phyloP scores from a whole-genome alignment of 1,139 yeast genomes.

The Nakaseomyces sp. region DNA sequence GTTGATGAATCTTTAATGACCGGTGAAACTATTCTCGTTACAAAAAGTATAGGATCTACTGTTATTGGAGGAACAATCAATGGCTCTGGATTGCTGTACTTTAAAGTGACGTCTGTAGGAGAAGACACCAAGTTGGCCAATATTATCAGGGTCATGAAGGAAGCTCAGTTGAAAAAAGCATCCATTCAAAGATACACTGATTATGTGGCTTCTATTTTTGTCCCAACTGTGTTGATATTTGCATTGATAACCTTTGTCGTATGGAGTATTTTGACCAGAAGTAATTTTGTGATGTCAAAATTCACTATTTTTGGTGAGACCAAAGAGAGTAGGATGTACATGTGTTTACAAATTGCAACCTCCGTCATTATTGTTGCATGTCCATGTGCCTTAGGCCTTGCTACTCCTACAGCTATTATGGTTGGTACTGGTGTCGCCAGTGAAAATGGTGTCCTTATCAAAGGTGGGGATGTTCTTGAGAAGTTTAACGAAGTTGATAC shows the following conservation, averaged over 20 bases:
- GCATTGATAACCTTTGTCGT: slow-evolving; percentile 55
- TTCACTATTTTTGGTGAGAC: slow-evolving; percentile 52
- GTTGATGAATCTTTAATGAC: slow-evolving; percentile 83
- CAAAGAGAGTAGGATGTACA: slow-evolving; percentile 51
- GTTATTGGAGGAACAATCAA: slow-evolving; percentile 91
- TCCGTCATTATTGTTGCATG: slow-evolving; percentile 95
- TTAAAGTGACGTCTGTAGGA: slow-evolving; percentile 64
- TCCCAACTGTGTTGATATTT: slow-evolving; percentile 59
- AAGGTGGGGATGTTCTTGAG: slow-evolving; percentile 89
- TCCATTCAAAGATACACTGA: slow-evolving; percentile 91
- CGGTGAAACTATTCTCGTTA: slow-evolving; percentile 77
- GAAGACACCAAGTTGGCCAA: slow-evolving; percentile 80
- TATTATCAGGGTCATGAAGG: slow-evolving; percentile 75
- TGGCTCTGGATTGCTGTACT: slow-evolving; percentile 63
- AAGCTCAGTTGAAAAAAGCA: slow-evolving; percentile 81
- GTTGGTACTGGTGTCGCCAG: slow-evolving; percentile 98
- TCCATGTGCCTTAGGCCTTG: slow-evolving; percentile 94
- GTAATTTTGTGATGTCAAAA: slow-evolving; percentile 25
- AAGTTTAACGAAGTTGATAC: slow-evolving; percentile 55
- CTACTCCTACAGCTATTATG: slow-evolving; percentile 98
- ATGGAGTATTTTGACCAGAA: slow-evolving; percentile 49
- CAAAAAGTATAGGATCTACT: slow-evolving; percentile 48
- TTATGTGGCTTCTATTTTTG: slow-evolving; percentile 74
- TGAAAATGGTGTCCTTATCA: slow-evolving; percentile 74
- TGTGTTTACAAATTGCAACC: slow-evolving; percentile 74